A percentile compares a stretch with the other conserved stretches of the same genome.
These are phyloP conservation scores for Ceratopteris richardii DNA, from an alignment of 75 land plant species.

Conservation along the genomic window DNA sequence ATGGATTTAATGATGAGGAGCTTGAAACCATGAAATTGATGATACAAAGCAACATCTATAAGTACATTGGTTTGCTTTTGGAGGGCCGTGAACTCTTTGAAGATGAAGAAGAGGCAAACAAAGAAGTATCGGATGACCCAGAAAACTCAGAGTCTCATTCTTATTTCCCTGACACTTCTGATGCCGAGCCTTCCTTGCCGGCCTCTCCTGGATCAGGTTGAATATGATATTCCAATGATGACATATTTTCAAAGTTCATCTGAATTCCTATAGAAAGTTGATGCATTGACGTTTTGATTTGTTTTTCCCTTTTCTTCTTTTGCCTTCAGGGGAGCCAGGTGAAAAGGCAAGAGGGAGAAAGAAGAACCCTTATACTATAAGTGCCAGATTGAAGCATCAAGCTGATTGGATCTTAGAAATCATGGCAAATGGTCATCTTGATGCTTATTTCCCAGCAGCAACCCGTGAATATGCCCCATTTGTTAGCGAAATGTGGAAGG, in stretches of 20 bases:
- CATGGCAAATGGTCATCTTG: slow-evolving; percentile 69
- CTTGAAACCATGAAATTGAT: slow-evolving; percentile 50
- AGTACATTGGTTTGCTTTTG: slow-evolving; percentile 67
- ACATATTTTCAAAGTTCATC: no score
- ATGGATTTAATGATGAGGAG: slow-evolving; percentile 69
- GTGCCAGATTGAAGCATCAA: slow-evolving; percentile 53
- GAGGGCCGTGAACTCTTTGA: slow-evolving; percentile 95
- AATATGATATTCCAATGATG: no score
- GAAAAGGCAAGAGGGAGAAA: neutral
- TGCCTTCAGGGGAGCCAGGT: slow-evolving; percentile 4
- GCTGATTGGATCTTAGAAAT: slow-evolving; percentile 83
- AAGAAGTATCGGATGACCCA: neutral
- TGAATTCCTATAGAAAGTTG: no score
- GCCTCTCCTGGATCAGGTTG: slow-evolving; percentile 4
- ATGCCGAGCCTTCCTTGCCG: slow-evolving; percentile 3
- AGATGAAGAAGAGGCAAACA: slow-evolving; percentile 36
- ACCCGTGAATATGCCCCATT: slow-evolving; percentile 71
- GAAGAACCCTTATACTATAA: slow-evolving; percentile 45
- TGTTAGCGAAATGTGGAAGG: slow-evolving; percentile 78
- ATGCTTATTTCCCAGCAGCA: slow-evolving; percentile 73
- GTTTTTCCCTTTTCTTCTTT: neutral
- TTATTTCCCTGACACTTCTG: slow-evolving; percentile 2
- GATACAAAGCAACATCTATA: slow-evolving; percentile 74
- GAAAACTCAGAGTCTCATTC: neutral
- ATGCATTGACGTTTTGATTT: no score